phyloP scores from a whole-genome alignment of 176 grass and related monocot species.

The Musa schizocarpa region DNA sequence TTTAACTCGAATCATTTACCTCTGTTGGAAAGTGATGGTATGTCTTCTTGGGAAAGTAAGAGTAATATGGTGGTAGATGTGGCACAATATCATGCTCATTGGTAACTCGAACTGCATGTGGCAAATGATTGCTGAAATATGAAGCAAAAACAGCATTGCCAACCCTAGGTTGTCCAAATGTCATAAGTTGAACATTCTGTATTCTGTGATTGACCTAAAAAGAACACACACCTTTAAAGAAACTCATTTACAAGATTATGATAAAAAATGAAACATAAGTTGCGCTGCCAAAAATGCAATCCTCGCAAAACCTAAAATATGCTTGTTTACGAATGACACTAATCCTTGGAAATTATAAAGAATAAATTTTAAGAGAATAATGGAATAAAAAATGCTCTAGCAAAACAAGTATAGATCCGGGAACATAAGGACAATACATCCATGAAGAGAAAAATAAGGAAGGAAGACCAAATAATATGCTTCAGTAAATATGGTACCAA shows the following conservation, averaged over 20 bases:
- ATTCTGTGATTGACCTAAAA: slow-evolving; percentile 10
- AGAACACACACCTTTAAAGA: not conserved
- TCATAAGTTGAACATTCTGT: slow-evolving; percentile 21
- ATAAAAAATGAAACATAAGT: not conserved
- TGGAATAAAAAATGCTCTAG: too few relatives aligned
- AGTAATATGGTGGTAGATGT: slow-evolving; percentile 20
- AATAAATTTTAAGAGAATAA: too few relatives aligned
- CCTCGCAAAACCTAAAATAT: not conserved
- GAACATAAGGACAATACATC: too few relatives aligned
- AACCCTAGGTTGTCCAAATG: slow-evolving; percentile 19
- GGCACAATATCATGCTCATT: slow-evolving; percentile 13
- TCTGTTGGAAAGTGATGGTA: slow-evolving; percentile 24
- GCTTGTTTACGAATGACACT: too few relatives aligned
- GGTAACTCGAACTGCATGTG: slow-evolving; percentile 16
- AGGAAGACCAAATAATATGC: too few relatives aligned
- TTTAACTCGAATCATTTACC: slow-evolving; percentile 1
- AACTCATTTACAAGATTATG: not conserved
- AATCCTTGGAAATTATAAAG: too few relatives aligned
- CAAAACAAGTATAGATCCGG: too few relatives aligned
- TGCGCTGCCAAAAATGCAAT: not conserved
- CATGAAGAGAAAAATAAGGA: too few relatives aligned
- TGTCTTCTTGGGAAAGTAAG: slow-evolving; percentile 15
- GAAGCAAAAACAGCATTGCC: slow-evolving; percentile 20
- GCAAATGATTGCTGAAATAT: slow-evolving; percentile 10
- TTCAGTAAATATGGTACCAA: too few relatives aligned